These are phyloP conservation scores for Fusarium dlaminii DNA, from an alignment of 2,329 filamentous ascomycete genomes.

Conservation along the genomic window DNA sequence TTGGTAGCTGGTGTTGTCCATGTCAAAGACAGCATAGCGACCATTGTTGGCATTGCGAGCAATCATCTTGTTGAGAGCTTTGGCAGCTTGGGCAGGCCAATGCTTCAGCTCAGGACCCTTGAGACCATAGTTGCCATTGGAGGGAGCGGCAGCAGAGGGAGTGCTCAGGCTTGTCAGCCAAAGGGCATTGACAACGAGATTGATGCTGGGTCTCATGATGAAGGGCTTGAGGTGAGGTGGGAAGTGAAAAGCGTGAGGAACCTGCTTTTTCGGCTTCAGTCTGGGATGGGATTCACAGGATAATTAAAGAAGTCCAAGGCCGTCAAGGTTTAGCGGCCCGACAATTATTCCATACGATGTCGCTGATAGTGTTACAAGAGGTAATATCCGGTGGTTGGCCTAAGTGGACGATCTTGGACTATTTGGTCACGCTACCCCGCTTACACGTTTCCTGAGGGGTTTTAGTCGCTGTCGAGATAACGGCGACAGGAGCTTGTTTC, in stretches of 20 bases:
- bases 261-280: neutral
- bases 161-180: conserved; percentile 24
- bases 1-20: conserved; percentile 57
- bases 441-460: neutral
- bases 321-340: conserved; percentile 12
- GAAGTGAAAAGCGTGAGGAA: neutral
- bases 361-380: neutral
- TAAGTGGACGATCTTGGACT: conserved; percentile 21
- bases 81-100: conserved; percentile 50
- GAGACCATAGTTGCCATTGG: conserved; percentile 8
- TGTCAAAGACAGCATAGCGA: conserved; percentile 54
- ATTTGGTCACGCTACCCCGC: conserved; percentile 20
- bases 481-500: neutral
- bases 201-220: conserved; percentile 25
- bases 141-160: conserved; percentile 15
- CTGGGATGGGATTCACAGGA: neutral
- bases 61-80: conserved; percentile 51
- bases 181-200: conserved; percentile 20
- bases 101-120: conserved; percentile 43
- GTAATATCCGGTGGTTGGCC: conserved; percentile 20
- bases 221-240: neutral
- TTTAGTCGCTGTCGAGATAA: neutral
- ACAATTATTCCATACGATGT: conserved; percentile 16
- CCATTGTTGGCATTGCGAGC: conserved; percentile 49
- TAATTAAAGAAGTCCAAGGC: conserved; percentile 8